Base-by-base conservation (phyloP, 2,329 filamentous ascomycete genomes). In the Ustilaginoidea virens region DNA sequence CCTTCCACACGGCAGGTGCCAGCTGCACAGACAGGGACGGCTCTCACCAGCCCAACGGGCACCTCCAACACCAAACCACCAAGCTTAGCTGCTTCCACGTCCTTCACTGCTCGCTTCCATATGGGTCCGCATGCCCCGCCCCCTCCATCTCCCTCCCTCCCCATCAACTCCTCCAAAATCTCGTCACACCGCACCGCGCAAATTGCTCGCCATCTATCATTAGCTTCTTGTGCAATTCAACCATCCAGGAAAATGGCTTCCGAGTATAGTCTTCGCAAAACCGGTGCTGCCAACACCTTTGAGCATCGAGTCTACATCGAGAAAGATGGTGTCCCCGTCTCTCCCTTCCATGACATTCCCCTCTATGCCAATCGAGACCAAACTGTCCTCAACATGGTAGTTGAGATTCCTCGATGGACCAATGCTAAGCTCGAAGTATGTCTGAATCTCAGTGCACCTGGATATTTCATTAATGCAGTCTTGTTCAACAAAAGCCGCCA, bases 401-500 rank as follows among this genome's bases (percentile, higher is more conserved):
- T 98, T 48, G 90, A 98, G 78, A 94, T 98, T 49, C 90, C 90
- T 50, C 79, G 90, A 66, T 98, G 90, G 90, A 93, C 87, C 67
- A 98, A 98, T 64, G 90, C 80, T 51, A 98, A 98, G 76, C 81
- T 92, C 61, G 90, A 98, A 80, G 87, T 93, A 58, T 44, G 78
- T 25, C n/a, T n/a, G n/a, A n/a, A n/a, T n/a, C n/a, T n/a, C n/a
- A n/a, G n/a, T n/a, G n/a, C n/a, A n/a, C n/a, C n/a, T n/a, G n/a
- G n/a, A n/a, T n/a, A n/a, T n/a, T n/a, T n/a, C n/a, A n/a, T n/a
- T n/a, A n/a, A n/a, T n/a, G n/a, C n/a, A n/a, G n/a, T n/a, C n/a
- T n/a, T n/a, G n/a, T n/a, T n/a, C n/a, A n/a, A n/a, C n/a, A n/a
- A n/a, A n/a, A n/a, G n/a, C n/a, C n/a, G n/a, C n/a, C n/a, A n/a